Percentiles rank a stretch among this genome's conserved stretches.
These are phyloP conservation scores for Pseudogymnoascus sp. DNA, from an alignment of 2,329 filamentous ascomycete genomes.

Conservation along the genomic window DNA sequence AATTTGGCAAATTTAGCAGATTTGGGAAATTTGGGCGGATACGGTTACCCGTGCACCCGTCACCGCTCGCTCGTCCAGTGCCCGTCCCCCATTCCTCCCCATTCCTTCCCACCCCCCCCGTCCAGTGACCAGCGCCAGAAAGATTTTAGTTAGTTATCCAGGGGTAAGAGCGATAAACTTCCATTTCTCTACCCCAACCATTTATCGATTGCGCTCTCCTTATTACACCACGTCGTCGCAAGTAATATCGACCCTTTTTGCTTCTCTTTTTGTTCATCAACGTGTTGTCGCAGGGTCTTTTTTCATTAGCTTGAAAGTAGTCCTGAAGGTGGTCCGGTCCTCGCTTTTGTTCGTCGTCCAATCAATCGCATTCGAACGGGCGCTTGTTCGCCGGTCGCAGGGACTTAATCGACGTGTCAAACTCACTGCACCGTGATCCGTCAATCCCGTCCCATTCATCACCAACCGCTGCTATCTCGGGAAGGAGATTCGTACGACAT, in stretches of 20 bases:
- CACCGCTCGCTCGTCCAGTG: not conserved
- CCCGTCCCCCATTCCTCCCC: not conserved
- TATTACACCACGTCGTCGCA: not conserved
- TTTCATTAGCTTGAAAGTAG: not conserved
- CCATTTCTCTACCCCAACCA: not conserved
- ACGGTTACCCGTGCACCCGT: not conserved
- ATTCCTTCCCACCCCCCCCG: not conserved
- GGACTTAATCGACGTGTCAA: slow-evolving; percentile 5
- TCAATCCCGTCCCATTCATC: slow-evolving; percentile 2
- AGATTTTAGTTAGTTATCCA: not conserved
- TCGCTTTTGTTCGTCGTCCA: not conserved
- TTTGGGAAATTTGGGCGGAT: not conserved
- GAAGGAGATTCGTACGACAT: not conserved
- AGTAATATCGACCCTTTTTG: not conserved
- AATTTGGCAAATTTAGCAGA: not conserved
- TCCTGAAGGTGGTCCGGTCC: not conserved
- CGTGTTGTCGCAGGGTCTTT: not conserved
- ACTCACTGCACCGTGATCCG: not conserved
- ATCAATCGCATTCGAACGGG: not conserved
- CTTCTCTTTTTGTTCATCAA: not conserved
- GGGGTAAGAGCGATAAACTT: not conserved
- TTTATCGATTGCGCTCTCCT: not conserved
- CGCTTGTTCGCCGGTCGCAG: slow-evolving; percentile 1
- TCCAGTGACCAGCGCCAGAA: not conserved
- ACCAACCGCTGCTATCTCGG: not conserved